Base-by-base conservation (phyloP, 129 eudicot species). In the Artemisia annua region DNA sequence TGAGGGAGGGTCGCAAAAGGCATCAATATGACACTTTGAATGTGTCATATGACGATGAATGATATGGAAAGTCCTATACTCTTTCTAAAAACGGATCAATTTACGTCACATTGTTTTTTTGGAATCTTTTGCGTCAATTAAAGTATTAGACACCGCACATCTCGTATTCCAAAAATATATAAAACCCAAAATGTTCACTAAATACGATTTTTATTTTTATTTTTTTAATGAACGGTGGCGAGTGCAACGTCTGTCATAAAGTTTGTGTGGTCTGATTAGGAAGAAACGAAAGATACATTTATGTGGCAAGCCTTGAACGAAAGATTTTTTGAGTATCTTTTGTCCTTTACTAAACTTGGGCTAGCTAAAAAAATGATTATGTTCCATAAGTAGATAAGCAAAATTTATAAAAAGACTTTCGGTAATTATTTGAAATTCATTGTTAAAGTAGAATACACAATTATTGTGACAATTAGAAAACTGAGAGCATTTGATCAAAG, bases 211-310 rank as follows among this genome's bases (percentile, higher is more conserved):
- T 17, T 11, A 0, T 17, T 17, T 65, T 20, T 7, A 11, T 15
- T 5, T 50, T 17, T 13, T 32, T 3, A 66, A 39, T 24, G 70
- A 63, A 39, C 9, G 72, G 65, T 64, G 28, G 65, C 24, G 46
- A 56, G 57, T 65, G 72, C 72, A 75, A 75, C 79, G 66, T 75
- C 57, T 75, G 79, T 75, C 24, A 55, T 24, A 54, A 14, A 67
- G 20, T 28, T 61, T 70, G 10, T 22, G 58, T 71, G 67, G 67
- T 71, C 12, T 15, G n/a, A 8, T 43, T 20, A 43, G 16, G 55
- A 39, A 39, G 11, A 39, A 7, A 39, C 11, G 18, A 55, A 55
- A 39, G 22, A 13, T 50, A 65, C 48, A 43, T 35, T 74, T 66
- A 35, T 54, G 79, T 75, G 65, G 71, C 55, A 30, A 73, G 19